Base-by-base conservation (phyloP, 164 flowering plant species). In the Magnolia officinalis region DNA sequence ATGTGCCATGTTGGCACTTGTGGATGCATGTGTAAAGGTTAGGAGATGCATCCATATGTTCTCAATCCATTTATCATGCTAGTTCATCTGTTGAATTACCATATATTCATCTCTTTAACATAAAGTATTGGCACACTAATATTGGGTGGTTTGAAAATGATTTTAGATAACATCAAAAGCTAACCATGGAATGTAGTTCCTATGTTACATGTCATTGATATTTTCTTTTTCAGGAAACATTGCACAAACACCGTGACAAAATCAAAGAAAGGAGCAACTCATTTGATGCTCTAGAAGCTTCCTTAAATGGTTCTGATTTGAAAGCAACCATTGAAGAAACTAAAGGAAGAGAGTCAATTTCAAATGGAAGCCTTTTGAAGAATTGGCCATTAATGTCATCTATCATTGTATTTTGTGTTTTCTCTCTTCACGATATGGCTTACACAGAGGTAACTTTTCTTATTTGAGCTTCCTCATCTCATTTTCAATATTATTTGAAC, bases 351-450 rank as follows among this genome's bases (percentile, higher is more conserved):
- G 66, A 51, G 65, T 16, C 81, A 23, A 10, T 75, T 70, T 70
- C 19, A 31, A 24, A 68, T 52, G 18, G 55, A 11, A 75, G 67
- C 73, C 89, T 95, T 51, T 6, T 90, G 8, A 89, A 71, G 86
- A 95, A 95, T 75, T 91, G 98, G 98, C 92, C 95, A 5, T 80
- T 94, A 74, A 91, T 94, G 89, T 92, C 98, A 67, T 82, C 96
- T 21, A 90, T 92, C 67, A 80, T 90, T 58, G 87, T 90, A 19
- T 90, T 89, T 69, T 90, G 93, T 74, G 77, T 90, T 63, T 90
- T 92, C 80, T 90, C 97, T 18, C 92, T 95, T 75, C 94, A 90
- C 80, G 96, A 92, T 74, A 91, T 76, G 78, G 96, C 95, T 50
- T 91, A 89, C 75, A 63, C 91, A 49, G 98, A 94, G 94, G 98